Evolutionary conservation across 345 rosid species (phyloP), one percentile per base, ranked within the genome.

Genomic region (Cochlearia excelsa): DNA sequence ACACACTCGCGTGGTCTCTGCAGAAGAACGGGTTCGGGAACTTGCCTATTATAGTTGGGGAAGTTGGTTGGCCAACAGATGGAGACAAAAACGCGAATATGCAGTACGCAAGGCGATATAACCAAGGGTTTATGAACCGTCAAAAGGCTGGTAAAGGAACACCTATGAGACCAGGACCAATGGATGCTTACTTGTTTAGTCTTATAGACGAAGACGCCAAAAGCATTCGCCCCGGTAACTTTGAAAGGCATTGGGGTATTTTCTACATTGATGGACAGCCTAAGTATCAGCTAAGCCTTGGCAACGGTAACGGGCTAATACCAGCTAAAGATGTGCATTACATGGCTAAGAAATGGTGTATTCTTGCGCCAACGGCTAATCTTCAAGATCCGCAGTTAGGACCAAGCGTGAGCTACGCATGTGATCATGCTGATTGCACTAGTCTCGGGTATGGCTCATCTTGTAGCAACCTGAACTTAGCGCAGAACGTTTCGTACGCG

Each of bases 191-290:
- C 76, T 64, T 83, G 30, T 86, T 86, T 29, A 44, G 82, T 26
- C 76, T 85, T 31, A 54, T 83, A 0, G 93, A 86, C 51, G 93
- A 86, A 74, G 93, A 86, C 68, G 78, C 74, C 59, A 86, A 86
- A 41, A 81, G 87, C 51, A 61, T 78, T 48, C 75, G 54, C 41
- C 89, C 89, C 0, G 93, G 89, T 26, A 81, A 78, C 59, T 82
- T 82, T 61, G 91, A 82, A 59, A 78, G 84, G 57, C 85, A 82
- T 26, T 84, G 87, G 85, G 85, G 91, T n/a, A 29, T 84, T 2
- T 82, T 84, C 46, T 66, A 67, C 62, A 68, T 68, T 9, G 87
- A 84, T 27, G 87, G 91, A 11, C 61, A 61, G 10, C 74, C 81
- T 26, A 84, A 84, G 68, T 82, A 82, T 59, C 69, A 46, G 46